These are phyloP conservation scores for Yamadazyma nakazawae DNA, from an alignment of 805 yeast genomes.

Conservation along the genomic window DNA sequence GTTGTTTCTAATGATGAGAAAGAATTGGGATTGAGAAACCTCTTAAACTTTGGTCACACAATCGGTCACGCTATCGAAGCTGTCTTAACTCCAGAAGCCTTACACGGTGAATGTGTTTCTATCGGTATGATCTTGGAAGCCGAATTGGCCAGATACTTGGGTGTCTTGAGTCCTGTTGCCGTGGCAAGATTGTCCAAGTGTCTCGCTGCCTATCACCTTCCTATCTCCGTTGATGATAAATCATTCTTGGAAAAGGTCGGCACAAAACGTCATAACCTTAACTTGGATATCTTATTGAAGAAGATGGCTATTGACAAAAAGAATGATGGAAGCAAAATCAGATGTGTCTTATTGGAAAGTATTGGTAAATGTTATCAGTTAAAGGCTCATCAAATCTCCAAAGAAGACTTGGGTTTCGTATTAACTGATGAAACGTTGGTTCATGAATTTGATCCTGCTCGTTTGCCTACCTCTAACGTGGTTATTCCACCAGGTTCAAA, in stretches of 20 bases:
- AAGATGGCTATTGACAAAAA: slow-evolving; percentile 97
- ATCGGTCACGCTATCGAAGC: slow-evolving; percentile 99
- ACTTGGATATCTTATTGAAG: slow-evolving; percentile 68
- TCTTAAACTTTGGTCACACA: slow-evolving; percentile 93
- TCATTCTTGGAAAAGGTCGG: slow-evolving; percentile 64
- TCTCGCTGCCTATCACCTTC: slow-evolving; percentile 80
- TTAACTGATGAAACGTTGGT: slow-evolving; percentile 80
- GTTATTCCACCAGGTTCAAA: slow-evolving; percentile 92
- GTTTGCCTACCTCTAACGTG: slow-evolving; percentile 43
- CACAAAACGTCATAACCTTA: slow-evolving; percentile 56
- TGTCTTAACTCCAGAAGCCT: slow-evolving; percentile 90
- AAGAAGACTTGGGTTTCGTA: slow-evolving; percentile 75
- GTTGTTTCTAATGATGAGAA: slow-evolving; percentile 94
- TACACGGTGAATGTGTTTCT: slow-evolving; percentile 99
- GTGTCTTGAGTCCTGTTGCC: slow-evolving; percentile 85
- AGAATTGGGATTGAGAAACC: slow-evolving; percentile 89
- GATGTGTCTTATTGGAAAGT: slow-evolving; percentile 74
- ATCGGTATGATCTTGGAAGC: slow-evolving; percentile 94
- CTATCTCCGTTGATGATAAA: slow-evolving; percentile 73
- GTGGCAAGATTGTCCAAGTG: slow-evolving; percentile 87
- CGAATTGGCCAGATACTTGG: slow-evolving; percentile 88
- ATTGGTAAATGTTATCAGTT: slow-evolving; percentile 90
- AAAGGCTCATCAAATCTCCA: slow-evolving; percentile 80
- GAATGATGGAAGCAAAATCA: slow-evolving; percentile 88
- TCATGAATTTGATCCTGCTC: slow-evolving; percentile 44